Conservation (phyloP, 202 grass and related monocot species). For the Brachypodium distachyon region DNA sequence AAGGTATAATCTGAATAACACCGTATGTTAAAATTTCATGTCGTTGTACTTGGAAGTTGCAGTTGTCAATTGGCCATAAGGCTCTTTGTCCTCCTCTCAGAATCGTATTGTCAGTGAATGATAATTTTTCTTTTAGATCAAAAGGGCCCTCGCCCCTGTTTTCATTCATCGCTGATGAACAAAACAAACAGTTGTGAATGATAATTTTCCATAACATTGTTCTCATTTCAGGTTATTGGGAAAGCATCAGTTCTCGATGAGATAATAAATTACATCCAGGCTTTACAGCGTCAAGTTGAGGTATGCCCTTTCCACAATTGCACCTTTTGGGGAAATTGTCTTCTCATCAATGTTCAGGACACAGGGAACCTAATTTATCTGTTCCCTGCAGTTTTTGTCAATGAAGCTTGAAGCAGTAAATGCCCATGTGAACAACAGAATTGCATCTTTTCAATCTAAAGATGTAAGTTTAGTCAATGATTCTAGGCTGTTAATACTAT, state of each 20-base stretch:
- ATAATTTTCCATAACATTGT: too few species aligned
- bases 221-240: conserved; percentile 60
- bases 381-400: conserved; percentile 67
- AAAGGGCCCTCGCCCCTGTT: too few species aligned
- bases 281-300: conserved; percentile 83
- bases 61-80: background rate
- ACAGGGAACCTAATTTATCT: background rate
- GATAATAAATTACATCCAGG: conserved; percentile 94
- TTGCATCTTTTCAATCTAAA: conserved; percentile 46
- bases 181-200: too few species aligned
- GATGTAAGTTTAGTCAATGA: conserved; percentile 54
- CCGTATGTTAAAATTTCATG: background rate
- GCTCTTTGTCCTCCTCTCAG: background rate
- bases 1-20: conserved; percentile 34
- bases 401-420: conserved; percentile 94
- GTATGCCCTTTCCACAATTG: conserved; percentile 22
- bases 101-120: background rate
- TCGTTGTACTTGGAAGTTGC: too few species aligned
- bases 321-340: background rate
- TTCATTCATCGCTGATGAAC: too few species aligned
- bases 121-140: too few species aligned
- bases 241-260: conserved; percentile 89
- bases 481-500: background rate
- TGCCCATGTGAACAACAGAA: conserved; percentile 37
- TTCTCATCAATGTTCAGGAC: background rate